phyloP scores from a whole-genome alignment of 768 basidiomycete species.

The Dictyophora rubrovolvata region DNA sequence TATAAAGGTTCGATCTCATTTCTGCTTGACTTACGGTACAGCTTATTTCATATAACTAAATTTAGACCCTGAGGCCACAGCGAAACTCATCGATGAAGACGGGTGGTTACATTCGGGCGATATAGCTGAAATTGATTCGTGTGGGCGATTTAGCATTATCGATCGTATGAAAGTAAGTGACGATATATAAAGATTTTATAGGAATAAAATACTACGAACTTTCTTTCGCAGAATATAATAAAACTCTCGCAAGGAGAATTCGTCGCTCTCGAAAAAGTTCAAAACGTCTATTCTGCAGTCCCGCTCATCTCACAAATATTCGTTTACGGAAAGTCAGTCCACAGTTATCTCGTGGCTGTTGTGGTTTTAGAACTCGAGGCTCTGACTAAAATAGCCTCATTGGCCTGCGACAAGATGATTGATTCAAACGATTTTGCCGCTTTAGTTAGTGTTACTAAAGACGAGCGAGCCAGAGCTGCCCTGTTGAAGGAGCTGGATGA shows the following conservation, averaged over 20 bases:
- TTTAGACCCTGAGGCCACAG: constrained; percentile 77
- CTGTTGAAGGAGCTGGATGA: constrained; percentile 46
- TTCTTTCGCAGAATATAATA: constrained; percentile 73
- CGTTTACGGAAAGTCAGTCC: constrained; percentile 83
- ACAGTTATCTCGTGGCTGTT: constrained; percentile 79
- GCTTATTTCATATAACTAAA: constrained; percentile 5
- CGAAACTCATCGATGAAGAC: constrained; percentile 67
- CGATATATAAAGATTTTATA: not conserved
- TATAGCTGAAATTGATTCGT: constrained; percentile 69
- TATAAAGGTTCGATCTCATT: constrained; percentile 51
- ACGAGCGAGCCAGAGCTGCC: constrained; percentile 47
- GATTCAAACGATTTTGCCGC: constrained; percentile 37
- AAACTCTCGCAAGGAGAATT: constrained; percentile 98
- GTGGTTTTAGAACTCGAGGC: constrained; percentile 74
- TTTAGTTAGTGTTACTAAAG: constrained; percentile 44
- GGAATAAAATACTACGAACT: not conserved
- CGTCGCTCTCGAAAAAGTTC: constrained; percentile 93
- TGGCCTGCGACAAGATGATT: constrained; percentile 41
- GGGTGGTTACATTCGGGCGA: constrained; percentile 93
- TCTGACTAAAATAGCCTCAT: constrained; percentile 48
- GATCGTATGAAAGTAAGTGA: constrained; percentile 82
- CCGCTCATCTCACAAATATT: constrained; percentile 70
- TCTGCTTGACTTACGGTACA: not conserved
- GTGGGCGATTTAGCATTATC: constrained; percentile 79
- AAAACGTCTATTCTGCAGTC: constrained; percentile 63